A percentile compares a stretch with the other conserved stretches of the same genome.
Conservation (phyloP, 2,329 filamentous ascomycete species). For the Fusarium pilosicola region DNA sequence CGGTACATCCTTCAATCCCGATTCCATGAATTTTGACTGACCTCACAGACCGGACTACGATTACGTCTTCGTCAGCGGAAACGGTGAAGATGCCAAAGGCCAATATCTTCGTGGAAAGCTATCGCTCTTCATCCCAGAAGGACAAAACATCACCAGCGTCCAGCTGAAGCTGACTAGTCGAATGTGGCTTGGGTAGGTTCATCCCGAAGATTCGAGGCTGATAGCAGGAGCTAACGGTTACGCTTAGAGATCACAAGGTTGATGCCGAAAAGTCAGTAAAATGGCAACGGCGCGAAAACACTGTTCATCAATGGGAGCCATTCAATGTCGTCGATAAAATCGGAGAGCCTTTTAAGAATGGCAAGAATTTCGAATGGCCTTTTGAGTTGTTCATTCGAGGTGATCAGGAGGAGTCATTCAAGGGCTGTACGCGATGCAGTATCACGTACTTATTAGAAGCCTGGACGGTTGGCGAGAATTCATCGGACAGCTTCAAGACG, state of each 20-base stretch:
- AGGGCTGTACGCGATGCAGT: not conserved
- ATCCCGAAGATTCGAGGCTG: rapidly evolving
- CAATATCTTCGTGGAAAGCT: conserved; percentile 5
- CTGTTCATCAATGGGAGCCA: not conserved
- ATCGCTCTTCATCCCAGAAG: not conserved
- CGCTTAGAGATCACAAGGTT: not conserved
- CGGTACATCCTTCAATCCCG: rapidly evolving
- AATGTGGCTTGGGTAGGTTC: conserved; percentile 16
- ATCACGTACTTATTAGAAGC: not conserved
- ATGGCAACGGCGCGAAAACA: not conserved
- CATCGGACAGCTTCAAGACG: not conserved
- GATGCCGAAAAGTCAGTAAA: not conserved
- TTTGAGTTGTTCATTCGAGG: not conserved
- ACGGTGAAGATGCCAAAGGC: not conserved
- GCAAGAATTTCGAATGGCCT: not conserved
- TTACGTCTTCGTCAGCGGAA: not conserved
- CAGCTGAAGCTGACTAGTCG: not conserved
- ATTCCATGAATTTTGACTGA: rapidly evolving
- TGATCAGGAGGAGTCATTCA: conserved; percentile 2
- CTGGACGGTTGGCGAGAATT: not conserved
- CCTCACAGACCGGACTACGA: not conserved
- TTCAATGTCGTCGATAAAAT: not conserved
- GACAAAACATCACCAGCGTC: not conserved
- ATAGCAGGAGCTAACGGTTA: not conserved
- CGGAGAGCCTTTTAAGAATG: rapidly evolving